Conservation (phyloP, 164 flowering plant species). For the Chloranthus sessilifolius region DNA sequence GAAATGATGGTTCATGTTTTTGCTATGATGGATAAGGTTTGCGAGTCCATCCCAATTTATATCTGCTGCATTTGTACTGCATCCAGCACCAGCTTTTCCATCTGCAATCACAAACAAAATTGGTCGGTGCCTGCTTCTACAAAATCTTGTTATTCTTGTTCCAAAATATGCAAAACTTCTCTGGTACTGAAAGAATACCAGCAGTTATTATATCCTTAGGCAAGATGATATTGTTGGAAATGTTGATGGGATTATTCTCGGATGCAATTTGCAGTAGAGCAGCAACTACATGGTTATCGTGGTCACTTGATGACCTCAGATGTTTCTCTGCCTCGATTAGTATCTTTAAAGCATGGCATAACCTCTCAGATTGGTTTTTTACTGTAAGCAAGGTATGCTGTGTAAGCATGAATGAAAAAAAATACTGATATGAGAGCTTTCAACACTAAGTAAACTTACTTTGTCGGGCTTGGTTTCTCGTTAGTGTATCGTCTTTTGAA, state of each 20-base stretch:
- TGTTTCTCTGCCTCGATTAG: constrained; percentile 32
- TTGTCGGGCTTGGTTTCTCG: constrained; percentile 7
- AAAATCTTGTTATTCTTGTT: too few relatives aligned
- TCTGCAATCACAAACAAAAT: constrained; percentile 11
- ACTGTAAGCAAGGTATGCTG: too few relatives aligned
- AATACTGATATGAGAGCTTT: too few relatives aligned
- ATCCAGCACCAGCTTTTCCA: constrained; percentile 2
- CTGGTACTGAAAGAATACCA: constrained; percentile 8
- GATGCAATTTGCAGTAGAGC: constrained; percentile 30
- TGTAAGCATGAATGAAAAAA: too few relatives aligned
- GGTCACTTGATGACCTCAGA: constrained; percentile 20
- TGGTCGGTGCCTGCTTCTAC: background rate
- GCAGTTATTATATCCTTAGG: constrained; percentile 16
- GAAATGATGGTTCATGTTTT: constrained; percentile 6
- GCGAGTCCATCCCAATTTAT: constrained; percentile 3
- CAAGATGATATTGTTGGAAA: constrained; percentile 14
- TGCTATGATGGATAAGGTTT: constrained; percentile 4
- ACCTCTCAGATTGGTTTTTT: constrained; percentile 17
- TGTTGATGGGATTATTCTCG: constrained; percentile 6
- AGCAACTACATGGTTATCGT: constrained; percentile 22
- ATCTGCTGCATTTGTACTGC: background rate
- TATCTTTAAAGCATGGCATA: constrained; percentile 27
- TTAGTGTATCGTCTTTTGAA: constrained; percentile 12
- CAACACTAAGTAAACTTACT: too few relatives aligned
- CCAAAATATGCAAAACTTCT: background rate